A percentile compares a stretch with the other conserved stretches of the same genome.
Evolutionary conservation across 495 filamentous ascomycete species (phyloP).

Genomic region (Aspergillus haitiensis): DNA sequence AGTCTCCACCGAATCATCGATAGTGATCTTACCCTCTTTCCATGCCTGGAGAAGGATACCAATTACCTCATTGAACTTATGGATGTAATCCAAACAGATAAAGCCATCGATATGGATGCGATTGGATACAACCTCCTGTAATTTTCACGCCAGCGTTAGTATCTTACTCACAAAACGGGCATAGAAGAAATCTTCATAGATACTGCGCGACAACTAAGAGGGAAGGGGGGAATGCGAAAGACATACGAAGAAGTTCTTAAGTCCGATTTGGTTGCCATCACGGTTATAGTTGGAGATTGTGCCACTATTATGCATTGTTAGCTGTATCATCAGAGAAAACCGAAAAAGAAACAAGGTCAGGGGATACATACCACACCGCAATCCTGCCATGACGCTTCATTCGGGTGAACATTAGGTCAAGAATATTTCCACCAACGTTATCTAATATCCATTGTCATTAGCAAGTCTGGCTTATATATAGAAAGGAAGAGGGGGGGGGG

Average conservation of each 20-base stretch:
- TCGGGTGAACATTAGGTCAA: constrained; percentile 58
- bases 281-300: constrained; percentile 52
- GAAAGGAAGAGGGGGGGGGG: neutral
- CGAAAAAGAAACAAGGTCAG: neutral
- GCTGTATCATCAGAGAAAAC: neutral
- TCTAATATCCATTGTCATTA: constrained; percentile 34
- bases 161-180: neutral
- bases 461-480: neutral
- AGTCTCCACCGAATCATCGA: constrained; percentile 53
- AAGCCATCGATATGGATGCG: constrained; percentile 55
- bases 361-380: constrained; percentile 49
- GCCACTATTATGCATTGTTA: constrained; percentile 34
- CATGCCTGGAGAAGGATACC: constrained; percentile 53
- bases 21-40: constrained; percentile 51
- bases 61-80: constrained; percentile 41
- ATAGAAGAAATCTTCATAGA: too few species aligned
- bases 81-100: constrained; percentile 56
- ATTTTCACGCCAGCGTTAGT: too few species aligned
- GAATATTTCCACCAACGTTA: constrained; percentile 68
- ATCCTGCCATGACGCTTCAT: constrained; percentile 59
- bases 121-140: too few species aligned
- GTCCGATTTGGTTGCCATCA: constrained; percentile 23
- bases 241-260: constrained; percentile 50
- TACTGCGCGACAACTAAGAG: too few species aligned
- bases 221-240: neutral